phyloP scores from a whole-genome alignment of 106 monocot genomes.

The Acorus gramineus region DNA sequence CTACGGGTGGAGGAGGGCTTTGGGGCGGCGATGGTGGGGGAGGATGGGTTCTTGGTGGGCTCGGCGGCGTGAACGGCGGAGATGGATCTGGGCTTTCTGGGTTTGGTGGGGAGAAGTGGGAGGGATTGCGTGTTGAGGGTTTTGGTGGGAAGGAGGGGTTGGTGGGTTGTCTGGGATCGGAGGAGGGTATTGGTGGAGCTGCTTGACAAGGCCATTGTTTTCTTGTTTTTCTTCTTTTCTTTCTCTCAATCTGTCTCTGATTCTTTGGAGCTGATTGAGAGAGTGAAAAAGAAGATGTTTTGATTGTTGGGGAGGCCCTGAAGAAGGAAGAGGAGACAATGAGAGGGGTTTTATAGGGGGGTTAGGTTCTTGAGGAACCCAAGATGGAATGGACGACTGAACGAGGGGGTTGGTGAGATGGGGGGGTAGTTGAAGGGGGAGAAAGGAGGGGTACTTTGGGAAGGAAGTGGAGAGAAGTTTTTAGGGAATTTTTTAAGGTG shows the following conservation, averaged over 20 bases:
- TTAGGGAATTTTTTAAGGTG: too few relatives aligned
- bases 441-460: too few relatives aligned
- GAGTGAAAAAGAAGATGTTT: too few relatives aligned
- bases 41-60: constrained; percentile 4
- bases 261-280: not conserved
- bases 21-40: not conserved
- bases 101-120: not conserved
- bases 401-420: too few relatives aligned
- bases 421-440: too few relatives aligned
- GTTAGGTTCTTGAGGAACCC: too few relatives aligned
- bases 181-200: constrained; percentile 3
- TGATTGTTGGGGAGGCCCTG: not conserved
- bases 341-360: not conserved
- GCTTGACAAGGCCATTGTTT: not conserved
- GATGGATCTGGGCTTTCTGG: constrained; percentile 1
- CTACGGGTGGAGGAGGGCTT: not conserved
- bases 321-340: not conserved
- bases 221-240: too few relatives aligned
- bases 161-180: constrained; percentile 7
- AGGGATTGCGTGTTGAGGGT: not conserved
- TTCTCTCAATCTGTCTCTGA: not conserved
- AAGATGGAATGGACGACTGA: too few relatives aligned
- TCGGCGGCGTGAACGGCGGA: constrained; percentile 15
- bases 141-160: constrained; percentile 1
- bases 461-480: too few relatives aligned